Conservation (phyloP, 108 stramenopile genomes). For the Discostella stelligeroides region DNA sequence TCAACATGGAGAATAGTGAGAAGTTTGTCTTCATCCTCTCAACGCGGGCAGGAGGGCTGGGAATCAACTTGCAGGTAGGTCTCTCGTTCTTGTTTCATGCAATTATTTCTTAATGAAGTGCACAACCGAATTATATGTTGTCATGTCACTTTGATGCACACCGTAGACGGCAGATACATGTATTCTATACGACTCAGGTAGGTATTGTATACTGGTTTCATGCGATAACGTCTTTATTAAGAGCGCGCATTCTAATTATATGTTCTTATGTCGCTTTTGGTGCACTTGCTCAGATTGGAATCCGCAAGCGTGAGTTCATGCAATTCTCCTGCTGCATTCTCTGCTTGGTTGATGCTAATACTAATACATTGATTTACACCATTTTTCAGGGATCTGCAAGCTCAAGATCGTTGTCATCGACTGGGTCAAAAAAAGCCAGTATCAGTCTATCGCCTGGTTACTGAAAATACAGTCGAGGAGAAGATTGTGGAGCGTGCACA, state of each 20-base stretch:
- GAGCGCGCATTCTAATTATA: no score
- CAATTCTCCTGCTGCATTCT: no score
- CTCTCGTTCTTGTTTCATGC: constrained; percentile 9
- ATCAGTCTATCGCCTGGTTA: constrained; percentile 96
- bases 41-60: constrained; percentile 93
- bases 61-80: constrained; percentile 82
- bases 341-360: no score
- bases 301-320: constrained; percentile 97
- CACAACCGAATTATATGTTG: neutral
- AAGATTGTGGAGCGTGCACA: constrained; percentile 99
- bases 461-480: constrained; percentile 98
- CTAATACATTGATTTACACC: no score
- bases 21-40: constrained; percentile 92
- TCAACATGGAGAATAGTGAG: constrained; percentile 89
- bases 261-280: no score
- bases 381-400: constrained; percentile 99
- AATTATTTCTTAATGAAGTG: neutral
- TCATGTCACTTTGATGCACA: neutral
- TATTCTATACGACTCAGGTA: constrained; percentile 82
- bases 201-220: no score
- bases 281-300: no score
- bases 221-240: no score
- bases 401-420: constrained; percentile 92
- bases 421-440: constrained; percentile 98
- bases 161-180: constrained; percentile 83